Conservation (phyloP, 306 rosid genomes). For the Benincasa hispida region DNA sequence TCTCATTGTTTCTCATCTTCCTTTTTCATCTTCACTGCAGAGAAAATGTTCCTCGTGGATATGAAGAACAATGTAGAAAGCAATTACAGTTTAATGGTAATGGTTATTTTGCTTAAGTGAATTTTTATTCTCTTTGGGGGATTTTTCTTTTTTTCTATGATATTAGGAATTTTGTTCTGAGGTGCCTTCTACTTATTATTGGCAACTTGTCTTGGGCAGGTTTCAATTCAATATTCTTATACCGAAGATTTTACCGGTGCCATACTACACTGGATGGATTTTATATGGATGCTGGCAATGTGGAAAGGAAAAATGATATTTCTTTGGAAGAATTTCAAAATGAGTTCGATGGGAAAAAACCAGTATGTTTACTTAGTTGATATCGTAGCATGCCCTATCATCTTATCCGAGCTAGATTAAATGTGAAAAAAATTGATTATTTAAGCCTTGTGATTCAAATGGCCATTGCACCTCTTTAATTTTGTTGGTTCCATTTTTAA, state of each 20-base stretch:
- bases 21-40: constrained; percentile 35
- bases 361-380: constrained; percentile 31
- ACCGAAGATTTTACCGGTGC: constrained; percentile 76
- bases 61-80: constrained; percentile 19
- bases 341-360: constrained; percentile 70
- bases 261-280: constrained; percentile 61
- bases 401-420: background rate
- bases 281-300: constrained; percentile 54
- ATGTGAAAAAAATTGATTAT: background rate
- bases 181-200: background rate
- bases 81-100: constrained; percentile 64
- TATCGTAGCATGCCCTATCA: background rate
- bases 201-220: constrained; percentile 35
- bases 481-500: background rate
- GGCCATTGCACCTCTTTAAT: background rate
- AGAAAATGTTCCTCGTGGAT: constrained; percentile 31
- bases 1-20: background rate
- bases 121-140: background rate
- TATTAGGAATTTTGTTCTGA: background rate
- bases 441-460: background rate
- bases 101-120: background rate
- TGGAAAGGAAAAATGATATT: constrained; percentile 49
- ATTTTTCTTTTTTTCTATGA: background rate
- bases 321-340: constrained; percentile 40
- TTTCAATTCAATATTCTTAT: constrained; percentile 66